A percentile compares a stretch with the other conserved stretches of the same genome.
Evolutionary conservation across 805 yeast genomes (phyloP).

Genomic region (Candida ipomoeae): DNA sequence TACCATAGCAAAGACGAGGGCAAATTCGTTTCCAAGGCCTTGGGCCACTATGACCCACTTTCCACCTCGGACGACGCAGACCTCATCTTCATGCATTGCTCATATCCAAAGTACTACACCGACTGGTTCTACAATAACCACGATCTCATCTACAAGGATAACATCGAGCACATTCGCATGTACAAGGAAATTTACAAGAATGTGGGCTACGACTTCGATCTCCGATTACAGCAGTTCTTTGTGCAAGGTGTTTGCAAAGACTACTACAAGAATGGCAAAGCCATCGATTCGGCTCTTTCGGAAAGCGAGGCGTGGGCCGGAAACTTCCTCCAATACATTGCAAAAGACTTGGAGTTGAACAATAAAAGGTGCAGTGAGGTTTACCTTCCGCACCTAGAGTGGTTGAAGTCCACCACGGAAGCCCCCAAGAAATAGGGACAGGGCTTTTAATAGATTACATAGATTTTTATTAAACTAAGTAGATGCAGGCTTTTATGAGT

Average conservation of each 20-base stretch:
- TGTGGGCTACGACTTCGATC: conserved; percentile 42
- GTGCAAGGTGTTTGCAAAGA: conserved; percentile 37
- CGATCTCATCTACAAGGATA: conserved; percentile 32
- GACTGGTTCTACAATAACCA: conserved; percentile 23
- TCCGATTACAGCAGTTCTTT: conserved; percentile 35
- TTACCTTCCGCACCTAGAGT: conserved; percentile 39
- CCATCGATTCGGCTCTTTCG: conserved; percentile 23
- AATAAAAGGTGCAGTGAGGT: conserved; percentile 30
- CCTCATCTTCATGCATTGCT: conserved; percentile 51
- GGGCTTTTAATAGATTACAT: too few relatives aligned
- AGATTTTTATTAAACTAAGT: too few relatives aligned
- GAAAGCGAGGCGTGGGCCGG: conserved; percentile 31
- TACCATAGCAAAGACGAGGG: conserved; percentile 30
- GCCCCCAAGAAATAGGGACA: neutral
- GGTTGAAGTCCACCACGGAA: conserved; percentile 35
- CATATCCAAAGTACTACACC: conserved; percentile 48
- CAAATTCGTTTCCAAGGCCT: conserved; percentile 24
- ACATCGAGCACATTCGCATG: conserved; percentile 37
- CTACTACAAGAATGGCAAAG: conserved; percentile 25
- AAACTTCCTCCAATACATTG: conserved; percentile 26
- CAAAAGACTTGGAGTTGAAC: conserved; percentile 21
- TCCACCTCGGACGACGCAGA: conserved; percentile 15
- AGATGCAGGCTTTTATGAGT: too few relatives aligned
- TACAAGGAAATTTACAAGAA: conserved; percentile 31
- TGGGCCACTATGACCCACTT: conserved; percentile 40